Percentiles rank a stretch among this genome's conserved stretches.
Conservation (phyloP, 306 rosid species). For the Quercus engelmannii region DNA sequence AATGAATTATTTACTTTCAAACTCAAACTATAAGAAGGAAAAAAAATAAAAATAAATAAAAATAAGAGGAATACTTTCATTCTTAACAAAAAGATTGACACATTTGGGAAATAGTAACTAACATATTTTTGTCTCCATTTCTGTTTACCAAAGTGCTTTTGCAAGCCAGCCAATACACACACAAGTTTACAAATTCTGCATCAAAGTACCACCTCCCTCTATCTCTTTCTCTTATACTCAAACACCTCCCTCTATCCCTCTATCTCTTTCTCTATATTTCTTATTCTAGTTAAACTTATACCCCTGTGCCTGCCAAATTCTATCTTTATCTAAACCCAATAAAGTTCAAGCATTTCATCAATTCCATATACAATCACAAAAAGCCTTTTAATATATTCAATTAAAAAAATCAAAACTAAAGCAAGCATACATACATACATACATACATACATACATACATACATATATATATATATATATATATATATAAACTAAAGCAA, state of each 20-base stretch:
- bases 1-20: no score
- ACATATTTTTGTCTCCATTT: no score
- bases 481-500: not conserved
- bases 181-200: slow-evolving; percentile 13
- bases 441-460: not conserved
- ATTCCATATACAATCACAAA: slow-evolving; percentile 71
- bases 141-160: no score
- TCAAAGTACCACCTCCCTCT: not conserved
- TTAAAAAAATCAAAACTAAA: not conserved
- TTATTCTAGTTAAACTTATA: slow-evolving; percentile 13
- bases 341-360: slow-evolving; percentile 57
- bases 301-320: slow-evolving; percentile 48
- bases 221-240: slow-evolving; percentile 9
- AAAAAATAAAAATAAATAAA: no score
- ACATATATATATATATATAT: no score
- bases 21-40: no score
- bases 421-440: not conserved
- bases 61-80: no score
- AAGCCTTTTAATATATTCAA: slow-evolving; percentile 68
- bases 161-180: slow-evolving; percentile 23
- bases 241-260: slow-evolving; percentile 25
- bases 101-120: no score
- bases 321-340: slow-evolving; percentile 81
- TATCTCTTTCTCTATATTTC: slow-evolving; percentile 38
- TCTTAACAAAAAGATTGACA: no score